Evolutionary conservation across 306 rosid species (phyloP).

Genomic region (Ceratonia siliqua): DNA sequence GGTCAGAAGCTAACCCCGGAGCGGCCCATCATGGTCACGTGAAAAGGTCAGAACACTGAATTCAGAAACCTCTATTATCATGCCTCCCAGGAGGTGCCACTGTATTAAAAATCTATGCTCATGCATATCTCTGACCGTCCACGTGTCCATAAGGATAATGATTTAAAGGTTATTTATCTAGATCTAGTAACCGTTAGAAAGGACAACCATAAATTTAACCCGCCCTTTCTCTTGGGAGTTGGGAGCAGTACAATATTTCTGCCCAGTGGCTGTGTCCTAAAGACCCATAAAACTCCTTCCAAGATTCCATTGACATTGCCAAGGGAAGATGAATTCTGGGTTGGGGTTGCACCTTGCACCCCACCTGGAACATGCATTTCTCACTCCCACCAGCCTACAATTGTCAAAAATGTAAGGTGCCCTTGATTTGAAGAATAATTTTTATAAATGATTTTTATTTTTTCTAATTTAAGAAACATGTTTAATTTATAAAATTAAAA

Average conservation of each 20-base stretch:
- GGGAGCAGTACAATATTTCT: conserved; percentile 32
- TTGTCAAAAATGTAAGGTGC: too few species aligned
- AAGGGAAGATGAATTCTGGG: conserved; percentile 35
- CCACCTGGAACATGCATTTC: conserved; percentile 52
- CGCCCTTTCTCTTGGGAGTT: conserved; percentile 34
- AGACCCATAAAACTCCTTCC: conserved; percentile 36
- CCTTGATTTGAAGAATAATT: too few species aligned
- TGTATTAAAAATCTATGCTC: conserved; percentile 36
- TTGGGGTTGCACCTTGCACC: conserved; percentile 41
- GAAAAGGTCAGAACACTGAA: conserved; percentile 50
- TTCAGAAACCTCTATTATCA: conserved; percentile 42
- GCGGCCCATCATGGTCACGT: conserved; percentile 55
- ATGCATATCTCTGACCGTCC: conserved; percentile 48
- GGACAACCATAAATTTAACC: conserved; percentile 35
- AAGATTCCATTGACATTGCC: conserved; percentile 53
- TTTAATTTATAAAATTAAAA: too few species aligned
- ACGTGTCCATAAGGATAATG: conserved; percentile 50
- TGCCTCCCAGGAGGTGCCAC: conserved; percentile 33
- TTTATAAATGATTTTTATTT: too few species aligned
- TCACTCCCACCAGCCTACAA: too few species aligned
- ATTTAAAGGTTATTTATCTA: background rate
- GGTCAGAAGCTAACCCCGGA: conserved; percentile 23
- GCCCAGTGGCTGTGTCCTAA: conserved; percentile 17
- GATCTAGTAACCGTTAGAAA: conserved; percentile 55
- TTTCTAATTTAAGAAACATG: too few species aligned